phyloP scores from a whole-genome alignment of 2,329 filamentous ascomycete genomes.

The Lachnellula cervina region DNA sequence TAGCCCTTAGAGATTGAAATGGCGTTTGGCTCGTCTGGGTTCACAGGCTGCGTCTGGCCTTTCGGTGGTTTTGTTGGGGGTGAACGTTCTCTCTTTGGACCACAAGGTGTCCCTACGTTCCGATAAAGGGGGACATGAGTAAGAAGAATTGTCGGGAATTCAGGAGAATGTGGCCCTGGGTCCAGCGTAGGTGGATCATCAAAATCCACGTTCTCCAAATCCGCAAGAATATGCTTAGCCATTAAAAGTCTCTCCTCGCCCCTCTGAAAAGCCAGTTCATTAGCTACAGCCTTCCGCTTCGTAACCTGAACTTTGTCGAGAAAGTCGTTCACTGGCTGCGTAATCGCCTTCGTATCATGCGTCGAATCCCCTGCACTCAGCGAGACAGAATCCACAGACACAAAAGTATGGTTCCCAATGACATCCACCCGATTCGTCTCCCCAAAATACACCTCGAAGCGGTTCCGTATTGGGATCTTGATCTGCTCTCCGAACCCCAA shows the following conservation, averaged over 20 bases:
- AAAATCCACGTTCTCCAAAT: slow-evolving; percentile 36
- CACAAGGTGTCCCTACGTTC: slow-evolving; percentile 77
- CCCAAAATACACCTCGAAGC: slow-evolving; percentile 86
- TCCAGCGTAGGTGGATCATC: slow-evolving; percentile 38
- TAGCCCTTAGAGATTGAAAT: slow-evolving; percentile 76
- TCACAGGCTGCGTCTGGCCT: slow-evolving; percentile 48
- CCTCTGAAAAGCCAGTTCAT: slow-evolving; percentile 62
- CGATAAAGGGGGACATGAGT: slow-evolving; percentile 90
- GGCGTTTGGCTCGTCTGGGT: slow-evolving; percentile 67
- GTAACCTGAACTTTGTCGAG: slow-evolving; percentile 59
- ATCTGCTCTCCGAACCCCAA: slow-evolving; percentile 85
- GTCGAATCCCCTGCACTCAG: slow-evolving; percentile 65
- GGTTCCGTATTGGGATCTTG: slow-evolving; percentile 70
- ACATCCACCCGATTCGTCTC: slow-evolving; percentile 88
- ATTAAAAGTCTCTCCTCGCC: slow-evolving; percentile 50
- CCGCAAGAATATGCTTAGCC: slow-evolving; percentile 57
- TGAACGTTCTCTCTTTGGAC: slow-evolving; percentile 77
- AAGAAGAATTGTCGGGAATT: slow-evolving; percentile 82
- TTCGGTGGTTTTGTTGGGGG: slow-evolving; percentile 62
- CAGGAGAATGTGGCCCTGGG: slow-evolving; percentile 41
- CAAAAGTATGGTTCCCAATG: slow-evolving; percentile 90
- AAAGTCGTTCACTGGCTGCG: slow-evolving; percentile 71
- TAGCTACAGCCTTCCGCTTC: slow-evolving; percentile 63
- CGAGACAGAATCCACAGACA: slow-evolving; percentile 85
- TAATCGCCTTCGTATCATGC: slow-evolving; percentile 57